phyloP scores from a whole-genome alignment of 371 early-diverging fungal species.

The Mortierella sp. region DNA sequence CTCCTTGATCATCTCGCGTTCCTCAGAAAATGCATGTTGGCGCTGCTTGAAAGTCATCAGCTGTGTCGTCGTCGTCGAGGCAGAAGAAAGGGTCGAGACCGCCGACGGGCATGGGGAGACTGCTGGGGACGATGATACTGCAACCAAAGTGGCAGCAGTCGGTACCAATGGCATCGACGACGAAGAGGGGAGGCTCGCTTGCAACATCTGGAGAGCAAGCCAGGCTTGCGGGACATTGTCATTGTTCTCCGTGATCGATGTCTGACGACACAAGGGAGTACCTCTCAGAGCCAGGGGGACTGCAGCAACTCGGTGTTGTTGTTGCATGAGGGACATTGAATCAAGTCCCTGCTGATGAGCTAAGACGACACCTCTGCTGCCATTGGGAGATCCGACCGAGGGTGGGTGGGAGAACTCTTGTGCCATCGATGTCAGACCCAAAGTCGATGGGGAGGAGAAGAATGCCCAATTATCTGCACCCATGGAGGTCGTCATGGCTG shows the following conservation, averaged over 20 bases:
- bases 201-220: slow-evolving; percentile 20
- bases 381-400: background rate
- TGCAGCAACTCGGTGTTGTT: background rate
- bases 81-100: background rate
- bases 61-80: background rate
- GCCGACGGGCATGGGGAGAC: background rate
- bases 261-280: background rate
- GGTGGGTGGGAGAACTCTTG: background rate
- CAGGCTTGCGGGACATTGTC: slow-evolving; percentile 12
- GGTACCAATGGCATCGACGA: background rate
- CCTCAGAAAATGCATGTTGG: background rate
- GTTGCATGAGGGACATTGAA: background rate
- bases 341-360: background rate
- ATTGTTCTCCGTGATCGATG: background rate
- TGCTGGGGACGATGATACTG: background rate
- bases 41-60: background rate
- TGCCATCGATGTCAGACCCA: background rate
- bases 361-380: background rate
- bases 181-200: background rate
- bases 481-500: background rate
- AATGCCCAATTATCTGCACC: background rate
- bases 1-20: slow-evolving; percentile 2
- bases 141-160: background rate
- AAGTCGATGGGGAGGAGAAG: background rate
- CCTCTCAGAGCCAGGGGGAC: background rate